Evolutionary conservation across 768 basidiomycete genomes (phyloP), one percentile per base, ranked within the genome.

Genomic region (Tricholoma flavovirens): DNA sequence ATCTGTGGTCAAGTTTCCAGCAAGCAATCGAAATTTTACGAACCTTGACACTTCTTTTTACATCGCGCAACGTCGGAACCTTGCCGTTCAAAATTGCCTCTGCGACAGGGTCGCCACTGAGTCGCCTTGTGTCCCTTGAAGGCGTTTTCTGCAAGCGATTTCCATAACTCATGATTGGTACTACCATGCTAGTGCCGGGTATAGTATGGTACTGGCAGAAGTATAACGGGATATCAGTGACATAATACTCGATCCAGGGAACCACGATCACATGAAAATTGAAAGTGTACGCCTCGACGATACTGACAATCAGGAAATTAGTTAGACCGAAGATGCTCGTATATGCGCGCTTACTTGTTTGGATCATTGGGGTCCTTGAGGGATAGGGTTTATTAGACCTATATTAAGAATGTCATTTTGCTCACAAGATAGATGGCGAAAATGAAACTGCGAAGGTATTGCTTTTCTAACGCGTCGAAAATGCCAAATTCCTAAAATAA

Each of bases 211-310:
- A 93, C 91, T 93, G 51, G 7, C 2, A 36, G 42, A 55, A 14
- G n/a, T n/a, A n/a, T n/a, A 33, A 22, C 22, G 30, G 1, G 30
- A 15, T 19, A 22, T 45, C 26, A 55, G 17, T 33, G 54, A 49
- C 10, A 14, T 36, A 15, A 11, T 21, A 46, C 24, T 21, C 49
- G 15, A 21, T 19, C 21, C 2, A 38, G 32, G 33, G 11, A 33
- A 26, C 11, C 10, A 4, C 38, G 33, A 72, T 58, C 61, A 87
- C 89, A 61, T 84, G 80, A 64, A 93, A 91, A 64, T 91, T 88
- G 73, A 93, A 93, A 0, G 89, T 92, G 64, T 92, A 93, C 12
- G 92, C 86, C 67, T 93, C 91, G 21, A 93, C 79, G 55, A 93
- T 87, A 70, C 91, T 93, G 60, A 15, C 11, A 26, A 57, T 58